phyloP scores from a whole-genome alignment of 177 flowering plant species.

The Telopea speciosissima region DNA sequence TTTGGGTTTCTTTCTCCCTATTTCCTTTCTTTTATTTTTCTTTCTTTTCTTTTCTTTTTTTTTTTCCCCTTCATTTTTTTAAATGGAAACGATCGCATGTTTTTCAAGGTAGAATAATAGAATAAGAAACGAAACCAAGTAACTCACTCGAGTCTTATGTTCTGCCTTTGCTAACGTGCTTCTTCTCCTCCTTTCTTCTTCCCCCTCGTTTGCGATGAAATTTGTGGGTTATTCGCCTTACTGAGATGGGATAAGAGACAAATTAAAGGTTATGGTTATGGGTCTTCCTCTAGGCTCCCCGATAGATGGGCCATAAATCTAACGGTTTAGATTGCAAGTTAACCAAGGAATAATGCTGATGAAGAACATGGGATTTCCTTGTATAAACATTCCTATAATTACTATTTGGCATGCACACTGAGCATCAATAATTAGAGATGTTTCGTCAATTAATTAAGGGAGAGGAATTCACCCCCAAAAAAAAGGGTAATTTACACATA shows the following conservation, averaged over 20 bases:
- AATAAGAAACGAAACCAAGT: background rate
- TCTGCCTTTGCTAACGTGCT: too few relatives aligned
- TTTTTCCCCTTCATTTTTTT: background rate
- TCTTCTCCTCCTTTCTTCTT: background rate
- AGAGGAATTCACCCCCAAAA: too few relatives aligned
- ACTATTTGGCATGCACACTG: too few relatives aligned
- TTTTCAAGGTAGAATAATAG: background rate
- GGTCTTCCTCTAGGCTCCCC: background rate
- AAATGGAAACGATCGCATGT: conserved; percentile 6
- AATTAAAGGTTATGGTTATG: background rate
- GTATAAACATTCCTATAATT: too few relatives aligned
- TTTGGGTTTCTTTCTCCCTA: background rate
- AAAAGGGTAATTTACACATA: too few relatives aligned
- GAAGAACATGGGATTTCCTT: too few relatives aligned
- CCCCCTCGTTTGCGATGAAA: background rate
- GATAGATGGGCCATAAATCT: background rate
- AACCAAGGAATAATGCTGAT: too few relatives aligned
- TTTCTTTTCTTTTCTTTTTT: background rate
- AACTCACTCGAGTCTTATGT: background rate
- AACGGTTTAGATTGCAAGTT: background rate
- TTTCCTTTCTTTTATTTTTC: too few relatives aligned
- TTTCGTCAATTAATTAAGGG: too few relatives aligned
- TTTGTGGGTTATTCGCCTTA: background rate
- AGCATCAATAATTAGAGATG: too few relatives aligned
- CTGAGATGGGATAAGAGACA: background rate